Conservation (phyloP, 305 asterid genomes). For the Solanum hybrid region DNA sequence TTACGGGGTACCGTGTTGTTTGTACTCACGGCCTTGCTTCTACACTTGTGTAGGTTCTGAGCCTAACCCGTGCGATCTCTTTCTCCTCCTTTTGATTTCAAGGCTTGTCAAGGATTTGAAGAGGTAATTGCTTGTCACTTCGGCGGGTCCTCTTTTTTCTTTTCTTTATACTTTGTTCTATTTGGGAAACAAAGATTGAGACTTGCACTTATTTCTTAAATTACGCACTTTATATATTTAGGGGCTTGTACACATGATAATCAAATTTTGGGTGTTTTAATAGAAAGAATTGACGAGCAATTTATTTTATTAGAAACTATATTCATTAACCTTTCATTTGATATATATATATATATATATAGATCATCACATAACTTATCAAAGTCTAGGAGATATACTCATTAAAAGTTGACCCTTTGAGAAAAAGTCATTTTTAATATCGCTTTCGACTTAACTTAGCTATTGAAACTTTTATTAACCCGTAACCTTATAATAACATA, state of each 20-base stretch:
- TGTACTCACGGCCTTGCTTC: not conserved
- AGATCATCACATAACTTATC: not conserved
- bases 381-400: not conserved
- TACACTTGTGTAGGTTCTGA: not conserved
- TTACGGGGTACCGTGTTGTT: not conserved
- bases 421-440: not conserved
- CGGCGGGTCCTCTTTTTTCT: not conserved
- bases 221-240: not conserved
- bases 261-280: not conserved
- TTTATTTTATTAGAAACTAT: not conserved
- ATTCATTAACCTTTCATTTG: not conserved
- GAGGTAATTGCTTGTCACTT: not conserved
- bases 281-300: not conserved
- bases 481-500: not conserved
- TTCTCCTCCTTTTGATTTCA: not conserved
- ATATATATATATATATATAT: too few relatives aligned
- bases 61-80: not conserved
- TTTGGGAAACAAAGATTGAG: not conserved
- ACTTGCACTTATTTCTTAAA: not conserved
- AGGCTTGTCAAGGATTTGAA: not conserved
- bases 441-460: not conserved
- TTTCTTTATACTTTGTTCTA: not conserved
- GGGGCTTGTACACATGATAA: not conserved
- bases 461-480: not conserved
- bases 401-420: not conserved